These are phyloP conservation scores for Ceratocystis variospora DNA, from an alignment of 2,329 filamentous ascomycete genomes.

Conservation along the genomic window DNA sequence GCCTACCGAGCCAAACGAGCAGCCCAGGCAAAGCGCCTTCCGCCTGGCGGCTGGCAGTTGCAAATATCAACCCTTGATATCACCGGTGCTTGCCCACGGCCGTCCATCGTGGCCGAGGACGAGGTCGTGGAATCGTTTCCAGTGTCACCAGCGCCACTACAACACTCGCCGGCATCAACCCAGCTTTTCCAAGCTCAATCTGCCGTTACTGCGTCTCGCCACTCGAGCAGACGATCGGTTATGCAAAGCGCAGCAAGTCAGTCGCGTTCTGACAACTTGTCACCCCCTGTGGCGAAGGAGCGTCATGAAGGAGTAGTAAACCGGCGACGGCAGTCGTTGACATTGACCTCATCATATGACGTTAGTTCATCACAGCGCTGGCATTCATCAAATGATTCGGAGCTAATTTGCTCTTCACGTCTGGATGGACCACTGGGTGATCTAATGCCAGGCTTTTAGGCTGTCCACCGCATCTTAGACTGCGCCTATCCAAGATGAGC, in stretches of 20 bases:
- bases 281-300: neutral
- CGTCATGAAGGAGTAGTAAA: neutral
- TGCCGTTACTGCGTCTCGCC: neutral
- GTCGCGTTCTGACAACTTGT: neutral
- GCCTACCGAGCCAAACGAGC: neutral
- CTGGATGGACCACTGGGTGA: conserved; percentile 17
- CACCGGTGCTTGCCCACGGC: conserved; percentile 14
- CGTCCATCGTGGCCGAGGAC: conserved; percentile 14
- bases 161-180: neutral
- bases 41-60: conserved; percentile 14
- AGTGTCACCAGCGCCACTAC: neutral
- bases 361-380: conserved; percentile 1
- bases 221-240: neutral
- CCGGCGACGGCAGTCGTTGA: neutral
- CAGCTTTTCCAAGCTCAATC: neutral
- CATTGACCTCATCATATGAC: conserved; percentile 1
- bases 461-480: neutral
- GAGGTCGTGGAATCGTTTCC: conserved; percentile 9
- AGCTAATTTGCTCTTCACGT: conserved; percentile 7
- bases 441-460: conserved; percentile 16
- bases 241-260: neutral
- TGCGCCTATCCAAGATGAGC: no score
- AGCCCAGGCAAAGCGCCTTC: conserved; percentile 7
- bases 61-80: conserved; percentile 17
- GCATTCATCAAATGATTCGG: neutral